Evolutionary conservation across 2,329 filamentous ascomycete genomes (phyloP).

Genomic region (Calonectria multiphialidica): DNA sequence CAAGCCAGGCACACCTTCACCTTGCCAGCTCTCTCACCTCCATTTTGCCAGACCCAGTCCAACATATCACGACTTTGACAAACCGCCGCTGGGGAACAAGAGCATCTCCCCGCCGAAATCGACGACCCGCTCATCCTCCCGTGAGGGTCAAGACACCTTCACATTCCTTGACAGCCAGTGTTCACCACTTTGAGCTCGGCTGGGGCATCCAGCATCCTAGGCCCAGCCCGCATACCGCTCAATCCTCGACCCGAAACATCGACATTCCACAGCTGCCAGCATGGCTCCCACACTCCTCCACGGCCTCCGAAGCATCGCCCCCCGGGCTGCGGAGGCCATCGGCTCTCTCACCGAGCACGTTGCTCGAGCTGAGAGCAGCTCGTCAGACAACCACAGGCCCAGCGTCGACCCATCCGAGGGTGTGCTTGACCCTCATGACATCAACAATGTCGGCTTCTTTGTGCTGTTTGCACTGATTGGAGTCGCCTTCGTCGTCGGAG

Average conservation of each 20-base stretch:
- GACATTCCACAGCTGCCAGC: slow-evolving; percentile 31
- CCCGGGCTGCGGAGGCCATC: slow-evolving; percentile 38
- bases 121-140: background rate
- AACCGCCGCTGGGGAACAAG: background rate
- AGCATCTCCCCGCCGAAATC: background rate
- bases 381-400: slow-evolving; percentile 37
- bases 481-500: slow-evolving; percentile 77
- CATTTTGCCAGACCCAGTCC: background rate
- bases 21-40: slow-evolving; percentile 1
- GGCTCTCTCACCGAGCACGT: slow-evolving; percentile 55
- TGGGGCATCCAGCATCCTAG: slow-evolving; percentile 44
- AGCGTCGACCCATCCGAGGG: slow-evolving; percentile 58
- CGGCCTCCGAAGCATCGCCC: slow-evolving; percentile 44
- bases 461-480: slow-evolving; percentile 89
- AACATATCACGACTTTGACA: slow-evolving; percentile 5
- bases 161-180: slow-evolving; percentile 17
- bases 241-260: slow-evolving; percentile 32
- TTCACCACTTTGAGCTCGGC: slow-evolving; percentile 36
- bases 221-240: slow-evolving; percentile 32
- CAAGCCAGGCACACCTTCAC: slow-evolving; percentile 24
- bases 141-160: slow-evolving; percentile 1
- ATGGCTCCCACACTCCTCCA: slow-evolving; percentile 57
- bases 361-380: slow-evolving; percentile 51
- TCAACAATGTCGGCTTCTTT: slow-evolving; percentile 81
- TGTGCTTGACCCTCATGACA: slow-evolving; percentile 65